phyloP scores from a whole-genome alignment of 106 monocot genomes.

The Allium cepa region DNA sequence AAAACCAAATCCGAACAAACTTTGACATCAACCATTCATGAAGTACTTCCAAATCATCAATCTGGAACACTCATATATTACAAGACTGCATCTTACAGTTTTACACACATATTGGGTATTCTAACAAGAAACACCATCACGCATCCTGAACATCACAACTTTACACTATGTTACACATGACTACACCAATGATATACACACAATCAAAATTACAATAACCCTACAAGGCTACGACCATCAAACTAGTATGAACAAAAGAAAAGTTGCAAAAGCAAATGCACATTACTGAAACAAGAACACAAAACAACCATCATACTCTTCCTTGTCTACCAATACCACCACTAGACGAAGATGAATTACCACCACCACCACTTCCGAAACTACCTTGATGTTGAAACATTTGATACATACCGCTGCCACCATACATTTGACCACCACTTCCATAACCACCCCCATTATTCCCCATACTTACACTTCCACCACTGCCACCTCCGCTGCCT shows the following conservation, averaged over 20 bases:
- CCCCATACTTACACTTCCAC: slow-evolving; percentile 4
- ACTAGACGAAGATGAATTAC: slow-evolving; percentile 13
- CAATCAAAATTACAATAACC: neutral
- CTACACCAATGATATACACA: neutral
- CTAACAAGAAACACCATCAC: neutral
- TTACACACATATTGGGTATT: neutral
- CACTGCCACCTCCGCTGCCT: slow-evolving; percentile 1
- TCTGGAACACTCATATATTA: slow-evolving; percentile 1
- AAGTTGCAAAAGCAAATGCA: neutral
- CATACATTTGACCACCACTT: slow-evolving; percentile 3
- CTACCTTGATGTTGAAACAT: slow-evolving; percentile 17
- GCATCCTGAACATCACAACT: neutral
- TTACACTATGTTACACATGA: slow-evolving; percentile 1
- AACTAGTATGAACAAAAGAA: neutral
- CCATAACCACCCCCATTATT: slow-evolving; percentile 11
- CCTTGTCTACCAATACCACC: slow-evolving; percentile 1
- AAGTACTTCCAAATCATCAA: neutral
- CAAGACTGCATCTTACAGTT: neutral
- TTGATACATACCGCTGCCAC: slow-evolving; percentile 12
- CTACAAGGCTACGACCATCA: neutral
- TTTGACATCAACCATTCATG: too few relatives aligned
- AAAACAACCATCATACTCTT: slow-evolving; percentile 2
- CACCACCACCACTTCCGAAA: slow-evolving; percentile 1
- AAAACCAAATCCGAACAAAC: too few relatives aligned
- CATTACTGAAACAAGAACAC: neutral